Base-by-base conservation (phyloP, 176 grass and related monocot genomes). In the Aegilops speltoides region DNA sequence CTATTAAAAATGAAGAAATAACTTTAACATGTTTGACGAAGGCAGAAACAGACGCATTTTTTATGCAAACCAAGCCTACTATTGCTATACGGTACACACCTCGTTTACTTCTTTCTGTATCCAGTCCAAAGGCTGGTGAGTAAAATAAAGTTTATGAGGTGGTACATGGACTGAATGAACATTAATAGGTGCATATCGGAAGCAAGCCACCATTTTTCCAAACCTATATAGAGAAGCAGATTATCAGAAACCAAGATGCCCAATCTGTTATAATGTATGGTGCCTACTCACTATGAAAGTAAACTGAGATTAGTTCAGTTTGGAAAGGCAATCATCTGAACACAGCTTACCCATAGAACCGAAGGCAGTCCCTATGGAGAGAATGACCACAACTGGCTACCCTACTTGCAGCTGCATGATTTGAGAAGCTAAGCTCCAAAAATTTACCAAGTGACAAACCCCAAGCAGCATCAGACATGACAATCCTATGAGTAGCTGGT, bases 381-480 rank as follows among this genome's bases (percentile, higher is more conserved):
- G 92, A 96, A 87, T 99, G 97, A 26, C 97, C 97, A 50, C 97
- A 99, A 69, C 92, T 86, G 33, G 97, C 94, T 34, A 99, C 92
- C 83, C 97, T 89, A 93, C 92, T 99, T 91, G 94, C 90, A 76
- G 97, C 92, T 88, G 94, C 92, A 86, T 96, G 90, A 52, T 99
- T 95, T 83, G 97, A 94, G 86, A 99, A 99, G 76, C 94, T 96
- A 84, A 99, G 94, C 79, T 99, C 97, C 87, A 99, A 96, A 89
- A 96, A 99, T 88, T 95, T 93, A 80, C 97, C 97, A 83, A 99
- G 93, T 83, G 97, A 99, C 67, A 99, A 92, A 88, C 97, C 91
- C 97, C 94, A 96, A 82, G 94, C 92, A 88, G 94, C 97, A 85
- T 94, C 91, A 80, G 94, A 99, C 90, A 99, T 96, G 16, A 96